Evolutionary conservation across 73 alveolate genomes (phyloP), one percentile per base, ranked within the genome.

Genomic region (Paramecium sexaurelia): DNA sequence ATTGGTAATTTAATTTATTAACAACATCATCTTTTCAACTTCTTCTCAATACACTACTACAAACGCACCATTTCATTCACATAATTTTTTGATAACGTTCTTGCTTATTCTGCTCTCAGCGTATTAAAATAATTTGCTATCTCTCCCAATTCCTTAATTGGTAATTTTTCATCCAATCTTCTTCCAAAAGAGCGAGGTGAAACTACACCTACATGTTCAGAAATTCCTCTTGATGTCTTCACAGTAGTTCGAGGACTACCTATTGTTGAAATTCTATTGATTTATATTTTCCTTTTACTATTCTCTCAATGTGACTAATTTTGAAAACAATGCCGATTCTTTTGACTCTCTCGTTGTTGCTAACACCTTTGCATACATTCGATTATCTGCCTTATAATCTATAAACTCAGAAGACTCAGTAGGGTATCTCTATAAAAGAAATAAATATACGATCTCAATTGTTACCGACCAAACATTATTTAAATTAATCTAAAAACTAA

Each of bases 31-130:
- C 86, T 71, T 71, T 36, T 71, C 43, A 71, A 71, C 56, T 32
- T 37, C 43, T 37, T 71, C 56, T 32, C 56, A 33, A 71, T 71
- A 35, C 57, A 35, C 29, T 71, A 19, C 86, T 33, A 71, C 35
- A 71, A 37, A 40, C 43, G 86, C 55, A 71, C 32, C 86, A 71
- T 71, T 13, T 71, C 86, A 37, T 71, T 71, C 37, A 71, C 86
- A 37, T 71, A 71, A 40, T 37, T 71, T 36, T 37, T 71, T n/a
- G 86, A 71, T n/a, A 71, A 17, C 36, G 32, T 35, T 33, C 24
- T 71, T 9, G 43, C 56, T 33, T 71, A 9, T 36, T 71, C 86
- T 2, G 86, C 57, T 20, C 35, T 71, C 55, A 19, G 15, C 4
- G 35, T 71, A 36, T 71, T 40, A 11, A 71, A 71, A 17, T 33